Conservation (phyloP, 768 basidiomycete species). For the Hemileccinum rubropunctum region DNA sequence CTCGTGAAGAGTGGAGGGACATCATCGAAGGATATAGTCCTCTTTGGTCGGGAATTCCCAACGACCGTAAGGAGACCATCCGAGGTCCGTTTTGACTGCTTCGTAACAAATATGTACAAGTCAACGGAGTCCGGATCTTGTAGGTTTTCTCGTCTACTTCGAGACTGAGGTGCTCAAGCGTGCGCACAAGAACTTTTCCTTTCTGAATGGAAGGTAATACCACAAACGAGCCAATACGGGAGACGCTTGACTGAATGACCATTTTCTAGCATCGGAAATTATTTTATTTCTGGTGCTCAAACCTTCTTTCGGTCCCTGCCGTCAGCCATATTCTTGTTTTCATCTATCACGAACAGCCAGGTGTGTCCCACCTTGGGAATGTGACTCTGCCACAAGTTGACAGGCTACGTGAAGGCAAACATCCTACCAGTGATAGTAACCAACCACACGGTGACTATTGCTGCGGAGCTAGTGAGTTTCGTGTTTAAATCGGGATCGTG, state of each 20-base stretch:
- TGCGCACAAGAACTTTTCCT: conserved; percentile 93
- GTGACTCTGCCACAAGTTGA: conserved; percentile 11
- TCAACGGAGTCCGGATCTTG: not conserved
- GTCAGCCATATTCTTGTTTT: conserved; percentile 91
- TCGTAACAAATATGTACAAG: not conserved
- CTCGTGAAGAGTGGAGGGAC: conserved; percentile 87
- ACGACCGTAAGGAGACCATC: conserved; percentile 88
- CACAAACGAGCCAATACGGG: not conserved
- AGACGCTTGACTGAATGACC: not conserved
- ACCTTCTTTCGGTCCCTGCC: conserved; percentile 91
- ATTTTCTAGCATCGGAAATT: conserved; percentile 73
- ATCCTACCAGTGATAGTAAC: conserved; percentile 92
- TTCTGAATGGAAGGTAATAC: conserved; percentile 78
- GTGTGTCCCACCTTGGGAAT: conserved; percentile 24
- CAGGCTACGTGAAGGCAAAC: conserved; percentile 46
- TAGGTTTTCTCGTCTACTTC: conserved; percentile 91
- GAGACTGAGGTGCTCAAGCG: conserved; percentile 84
- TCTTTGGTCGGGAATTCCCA: conserved; percentile 84
- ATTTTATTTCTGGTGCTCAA: conserved; percentile 86
- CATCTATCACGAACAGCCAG: conserved; percentile 84
- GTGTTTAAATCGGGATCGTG: conserved; percentile 51
- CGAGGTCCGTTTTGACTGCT: conserved; percentile 50
- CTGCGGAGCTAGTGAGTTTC: conserved; percentile 70
- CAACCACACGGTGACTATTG: conserved; percentile 94
- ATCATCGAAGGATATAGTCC: conserved; percentile 84